Base-by-base conservation (phyloP, 176 grass and related monocot species). In the Oryza meyeriana region DNA sequence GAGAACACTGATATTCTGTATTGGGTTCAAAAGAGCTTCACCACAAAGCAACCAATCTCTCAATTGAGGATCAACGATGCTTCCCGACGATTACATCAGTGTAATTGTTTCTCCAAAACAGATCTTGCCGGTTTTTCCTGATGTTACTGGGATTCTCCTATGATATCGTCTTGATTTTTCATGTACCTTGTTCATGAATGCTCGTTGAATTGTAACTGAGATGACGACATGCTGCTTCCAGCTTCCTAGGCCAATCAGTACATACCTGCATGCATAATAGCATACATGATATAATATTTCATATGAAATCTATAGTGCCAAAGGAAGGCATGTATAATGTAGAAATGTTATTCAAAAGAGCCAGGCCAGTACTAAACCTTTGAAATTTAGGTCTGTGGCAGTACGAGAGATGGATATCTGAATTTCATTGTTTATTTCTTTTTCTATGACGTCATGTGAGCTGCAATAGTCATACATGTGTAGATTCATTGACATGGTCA, bases 31-130 rank as follows among this genome's bases (percentile, higher is more conserved):
- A 42, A 41, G n/a, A 75, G 69, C 69, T 70, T 39, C 13, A 58
- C 17, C 3, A 27, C 2, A 40, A 10, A 66, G 30, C 35, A 63
- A 79, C 31, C 36, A 42, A 71, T 57, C 71, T 64, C 7, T 74
- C 66, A 29, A 4, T 66, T 67, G 67, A 65, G 85, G 79, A 83
- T 66, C 26, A 20, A 39, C 26, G 16, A 90, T 90, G 84, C 73
- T 89, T 58, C 38, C 75, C 0, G 72, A 65, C 35, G 74, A 67
- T 14, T 83, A 47, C 88, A 68, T 86, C 61, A 61, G 48, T 47
- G 88, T 90, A 90, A 86, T 83, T 75, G 31, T 59, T 89, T 85
- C 72, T 72, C 12, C 62, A 55, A 22, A 77, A 71, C 31, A 50
- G 52, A 66, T 76, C 61, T 85, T 85, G 83, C 39, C 28, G 5